Percentiles rank a stretch among this genome's conserved stretches.
phyloP scores from a whole-genome alignment of 1,284 basidiomycete species.

The Ganoderma resinaceum region DNA sequence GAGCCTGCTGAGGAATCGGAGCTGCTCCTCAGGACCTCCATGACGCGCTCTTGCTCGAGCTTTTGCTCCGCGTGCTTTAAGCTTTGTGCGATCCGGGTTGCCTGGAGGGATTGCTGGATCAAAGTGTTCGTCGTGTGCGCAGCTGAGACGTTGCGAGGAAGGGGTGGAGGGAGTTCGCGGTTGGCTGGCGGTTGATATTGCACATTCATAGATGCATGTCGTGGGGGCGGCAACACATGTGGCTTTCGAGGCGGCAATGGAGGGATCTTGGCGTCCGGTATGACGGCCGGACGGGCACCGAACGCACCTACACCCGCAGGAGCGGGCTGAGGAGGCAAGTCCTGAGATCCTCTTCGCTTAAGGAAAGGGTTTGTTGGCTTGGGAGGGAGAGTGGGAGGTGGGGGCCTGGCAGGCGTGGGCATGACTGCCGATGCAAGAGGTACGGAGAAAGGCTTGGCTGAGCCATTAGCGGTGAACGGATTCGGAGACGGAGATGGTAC shows the following conservation, averaged over 20 bases:
- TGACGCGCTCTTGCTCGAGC: constrained; percentile 71
- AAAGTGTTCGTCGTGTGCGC: constrained; percentile 41
- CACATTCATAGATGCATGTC: constrained; percentile 34
- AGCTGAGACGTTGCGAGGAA: constrained; percentile 19
- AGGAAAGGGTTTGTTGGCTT: constrained; percentile 48
- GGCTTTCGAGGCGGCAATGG: constrained; percentile 44
- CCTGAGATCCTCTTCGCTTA: constrained; percentile 37
- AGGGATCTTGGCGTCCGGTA: constrained; percentile 31
- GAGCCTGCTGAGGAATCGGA: constrained; percentile 18
- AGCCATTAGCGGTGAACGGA: constrained; percentile 25
- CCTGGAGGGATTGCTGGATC: constrained; percentile 75
- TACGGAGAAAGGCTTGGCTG: neutral
- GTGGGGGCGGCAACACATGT: constrained; percentile 39
- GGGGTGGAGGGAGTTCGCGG: constrained; percentile 20
- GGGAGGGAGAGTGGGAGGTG: constrained; percentile 33
- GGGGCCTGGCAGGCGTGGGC: constrained; percentile 19
- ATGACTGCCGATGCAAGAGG: neutral
- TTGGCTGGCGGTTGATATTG: constrained; percentile 14
- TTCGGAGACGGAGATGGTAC: constrained; percentile 29
- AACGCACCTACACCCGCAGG: constrained; percentile 16
- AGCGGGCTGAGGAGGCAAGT: constrained; percentile 26
- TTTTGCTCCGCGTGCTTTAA: constrained; percentile 71
- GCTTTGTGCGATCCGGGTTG: constrained; percentile 69
- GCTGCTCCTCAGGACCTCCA: constrained; percentile 66
- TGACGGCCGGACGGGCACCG: constrained; percentile 15